A percentile compares a stretch with the other conserved stretches of the same genome.
These are phyloP conservation scores for Aureobasidium sp. DNA, from an alignment of 2,329 filamentous ascomycete genomes.

Conservation along the genomic window DNA sequence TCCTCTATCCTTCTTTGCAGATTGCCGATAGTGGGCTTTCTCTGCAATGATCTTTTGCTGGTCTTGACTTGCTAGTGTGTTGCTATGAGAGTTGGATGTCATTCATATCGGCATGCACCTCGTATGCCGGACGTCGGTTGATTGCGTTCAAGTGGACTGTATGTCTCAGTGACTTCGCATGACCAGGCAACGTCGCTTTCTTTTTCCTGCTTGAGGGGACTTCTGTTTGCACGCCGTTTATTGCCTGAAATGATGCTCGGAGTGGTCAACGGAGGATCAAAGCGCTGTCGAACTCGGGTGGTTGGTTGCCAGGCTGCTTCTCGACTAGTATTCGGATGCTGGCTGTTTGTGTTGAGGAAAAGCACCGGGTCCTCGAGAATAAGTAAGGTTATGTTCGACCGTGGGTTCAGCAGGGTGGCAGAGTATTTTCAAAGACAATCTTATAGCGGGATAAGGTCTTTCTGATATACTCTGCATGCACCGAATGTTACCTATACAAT, in stretches of 20 bases:
- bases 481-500: constrained; percentile 13
- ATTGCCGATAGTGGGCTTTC: not conserved
- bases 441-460: not conserved
- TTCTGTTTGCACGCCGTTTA: constrained; percentile 18
- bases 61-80: constrained; percentile 14
- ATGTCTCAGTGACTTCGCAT: constrained; percentile 21
- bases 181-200: constrained; percentile 16
- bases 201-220: constrained; percentile 11
- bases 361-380: not conserved
- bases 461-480: constrained; percentile 16
- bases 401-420: not conserved
- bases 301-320: constrained; percentile 8
- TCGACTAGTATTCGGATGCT: not conserved
- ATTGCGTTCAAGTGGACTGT: constrained; percentile 18
- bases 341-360: not conserved
- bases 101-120: constrained; percentile 20
- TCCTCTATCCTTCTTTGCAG: not conserved
- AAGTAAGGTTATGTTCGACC: not conserved
- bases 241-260: constrained; percentile 10
- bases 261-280: constrained; percentile 17
- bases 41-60: constrained; percentile 18
- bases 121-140: constrained; percentile 20
- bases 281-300: constrained; percentile 5
- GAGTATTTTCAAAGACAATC: not conserved
- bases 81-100: not conserved